Conservation (phyloP, 2,329 filamentous ascomycete genomes). For the Calonectria ilicicola region DNA sequence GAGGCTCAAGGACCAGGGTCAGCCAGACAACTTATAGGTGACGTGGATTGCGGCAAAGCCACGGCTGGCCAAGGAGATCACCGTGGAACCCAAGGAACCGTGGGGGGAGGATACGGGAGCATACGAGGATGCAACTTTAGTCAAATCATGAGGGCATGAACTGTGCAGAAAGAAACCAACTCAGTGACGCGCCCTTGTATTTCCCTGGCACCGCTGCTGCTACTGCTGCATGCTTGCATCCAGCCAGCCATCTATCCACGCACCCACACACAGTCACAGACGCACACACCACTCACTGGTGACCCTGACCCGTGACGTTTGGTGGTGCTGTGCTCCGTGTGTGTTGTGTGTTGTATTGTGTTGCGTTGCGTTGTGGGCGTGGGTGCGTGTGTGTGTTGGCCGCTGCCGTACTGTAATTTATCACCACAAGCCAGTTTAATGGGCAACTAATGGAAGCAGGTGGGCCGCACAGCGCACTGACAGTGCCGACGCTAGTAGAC, state of each 20-base stretch:
- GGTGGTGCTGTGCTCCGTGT: not conserved
- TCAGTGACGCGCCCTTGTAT: not conserved
- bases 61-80: not conserved
- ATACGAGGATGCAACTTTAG: not conserved
- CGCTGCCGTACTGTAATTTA: not conserved
- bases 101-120: not conserved
- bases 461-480: not conserved
- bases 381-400: not conserved
- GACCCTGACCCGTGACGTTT: not conserved
- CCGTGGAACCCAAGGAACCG: not conserved
- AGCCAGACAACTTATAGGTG: not conserved
- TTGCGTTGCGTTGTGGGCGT: too few relatives aligned
- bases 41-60: slow-evolving; percentile 13
- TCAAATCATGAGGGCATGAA: not conserved
- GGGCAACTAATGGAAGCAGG: not conserved
- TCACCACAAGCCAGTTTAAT: not conserved
- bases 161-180: not conserved
- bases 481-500: slow-evolving; percentile 12
- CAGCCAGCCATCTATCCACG: not conserved
- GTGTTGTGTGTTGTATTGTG: too few relatives aligned
- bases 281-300: not conserved
- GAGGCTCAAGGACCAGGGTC: slow-evolving; percentile 11
- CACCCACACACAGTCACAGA: not conserved
- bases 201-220: not conserved
- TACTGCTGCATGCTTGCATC: not conserved